A percentile compares a stretch with the other conserved stretches of the same genome.
phyloP scores from a whole-genome alignment of 176 grass and related monocot genomes.

The Avena atlantica region DNA sequence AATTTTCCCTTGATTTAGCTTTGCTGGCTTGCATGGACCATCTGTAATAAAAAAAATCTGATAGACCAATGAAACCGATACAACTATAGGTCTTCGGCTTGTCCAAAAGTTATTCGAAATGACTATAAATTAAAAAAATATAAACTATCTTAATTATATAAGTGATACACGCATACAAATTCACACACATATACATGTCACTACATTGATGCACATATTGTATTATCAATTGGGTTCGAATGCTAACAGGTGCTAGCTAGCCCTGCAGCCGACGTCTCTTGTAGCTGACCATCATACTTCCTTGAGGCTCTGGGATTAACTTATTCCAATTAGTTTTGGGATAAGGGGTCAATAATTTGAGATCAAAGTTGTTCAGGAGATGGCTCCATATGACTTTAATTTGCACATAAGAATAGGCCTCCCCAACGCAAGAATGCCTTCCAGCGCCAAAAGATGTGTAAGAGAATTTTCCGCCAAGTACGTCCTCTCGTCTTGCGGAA shows the following conservation, averaged over 20 bases:
- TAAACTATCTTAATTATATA: neutral
- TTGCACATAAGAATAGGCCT: conserved; percentile 1
- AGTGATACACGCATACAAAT: neutral
- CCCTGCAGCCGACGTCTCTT: neutral
- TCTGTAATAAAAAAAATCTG: neutral
- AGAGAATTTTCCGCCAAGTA: conserved; percentile 22
- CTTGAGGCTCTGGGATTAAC: neutral
- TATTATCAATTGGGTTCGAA: neutral
- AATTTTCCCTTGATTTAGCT: too few species aligned
- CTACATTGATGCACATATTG: neutral
- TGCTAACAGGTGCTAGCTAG: neutral
- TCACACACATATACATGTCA: neutral
- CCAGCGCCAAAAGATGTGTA: conserved; percentile 5
- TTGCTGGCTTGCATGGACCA: neutral
- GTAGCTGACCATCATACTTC: conserved; percentile 21
- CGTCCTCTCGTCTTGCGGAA: neutral
- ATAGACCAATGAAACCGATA: neutral
- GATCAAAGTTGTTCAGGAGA: conserved; percentile 23
- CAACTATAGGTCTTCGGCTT: neutral
- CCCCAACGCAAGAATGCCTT: neutral
- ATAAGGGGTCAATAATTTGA: neutral
- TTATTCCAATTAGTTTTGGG: conserved; percentile 5
- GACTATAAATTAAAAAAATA: neutral
- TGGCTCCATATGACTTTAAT: conserved; percentile 39
- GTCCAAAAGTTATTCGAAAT: neutral